Percentiles rank a stretch among this genome's conserved stretches.
Evolutionary conservation across 768 basidiomycete species (phyloP).

Genomic region (Auricularia sp.): DNA sequence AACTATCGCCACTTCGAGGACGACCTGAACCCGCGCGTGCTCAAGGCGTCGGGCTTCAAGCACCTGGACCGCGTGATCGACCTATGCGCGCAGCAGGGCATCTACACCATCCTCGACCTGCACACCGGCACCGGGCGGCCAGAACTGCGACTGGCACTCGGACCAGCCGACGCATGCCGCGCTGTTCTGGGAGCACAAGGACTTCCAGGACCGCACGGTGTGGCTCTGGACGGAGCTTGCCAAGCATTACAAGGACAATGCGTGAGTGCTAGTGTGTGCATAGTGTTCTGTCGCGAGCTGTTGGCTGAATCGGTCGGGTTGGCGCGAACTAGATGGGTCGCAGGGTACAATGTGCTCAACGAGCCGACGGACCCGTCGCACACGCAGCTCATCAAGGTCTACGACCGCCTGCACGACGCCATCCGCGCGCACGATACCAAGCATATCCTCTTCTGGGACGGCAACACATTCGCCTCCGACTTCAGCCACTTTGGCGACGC

Average conservation of each 20-base stretch:
- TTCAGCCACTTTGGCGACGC: conserved; percentile 63
- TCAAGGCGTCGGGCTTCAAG: conserved; percentile 66
- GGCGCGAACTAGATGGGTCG: conserved; percentile 44
- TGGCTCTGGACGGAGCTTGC: conserved; percentile 75
- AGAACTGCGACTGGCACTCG: conserved; percentile 33
- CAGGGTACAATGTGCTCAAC: conserved; percentile 80
- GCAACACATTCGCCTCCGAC: conserved; percentile 75
- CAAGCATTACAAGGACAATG: conserved; percentile 62
- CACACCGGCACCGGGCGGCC: conserved; percentile 44
- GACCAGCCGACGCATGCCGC: conserved; percentile 63
- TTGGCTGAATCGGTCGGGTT: neutral
- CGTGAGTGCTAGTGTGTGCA: conserved; percentile 13
- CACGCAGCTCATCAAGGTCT: conserved; percentile 53
- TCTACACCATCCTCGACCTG: conserved; percentile 65
- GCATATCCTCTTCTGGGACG: conserved; percentile 73
- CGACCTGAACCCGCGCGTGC: conserved; percentile 69
- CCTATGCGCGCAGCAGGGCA: conserved; percentile 58
- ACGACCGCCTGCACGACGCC: conserved; percentile 55
- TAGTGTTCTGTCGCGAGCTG: neutral
- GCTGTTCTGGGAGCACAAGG: conserved; percentile 70
- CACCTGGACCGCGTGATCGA: conserved; percentile 77
- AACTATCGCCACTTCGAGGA: conserved; percentile 74
- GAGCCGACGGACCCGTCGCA: conserved; percentile 70
- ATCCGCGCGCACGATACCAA: conserved; percentile 62
- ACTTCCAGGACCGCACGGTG: conserved; percentile 70